Conservation (phyloP, 129 eudicot genomes). For the Logfia minima region DNA sequence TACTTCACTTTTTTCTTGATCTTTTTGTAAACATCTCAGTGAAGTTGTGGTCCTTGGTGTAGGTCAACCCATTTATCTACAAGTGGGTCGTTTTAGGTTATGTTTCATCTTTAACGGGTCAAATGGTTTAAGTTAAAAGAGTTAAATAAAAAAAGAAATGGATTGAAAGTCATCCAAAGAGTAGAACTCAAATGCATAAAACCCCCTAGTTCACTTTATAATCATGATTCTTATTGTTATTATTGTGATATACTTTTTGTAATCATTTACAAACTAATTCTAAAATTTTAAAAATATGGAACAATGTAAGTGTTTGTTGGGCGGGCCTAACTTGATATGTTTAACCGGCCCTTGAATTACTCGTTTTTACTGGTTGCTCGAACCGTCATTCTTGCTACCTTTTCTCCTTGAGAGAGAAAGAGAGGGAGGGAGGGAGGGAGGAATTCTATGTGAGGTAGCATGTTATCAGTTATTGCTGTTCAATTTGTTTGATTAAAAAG, state of each 20-base stretch:
- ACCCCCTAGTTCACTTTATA: not conserved
- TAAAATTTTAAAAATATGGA: not conserved
- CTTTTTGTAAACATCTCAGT: not conserved
- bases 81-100: not conserved
- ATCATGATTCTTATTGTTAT: not conserved
- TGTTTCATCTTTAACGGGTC: not conserved
- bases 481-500: conserved; percentile 16
- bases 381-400: not conserved
- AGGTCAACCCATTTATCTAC: not conserved
- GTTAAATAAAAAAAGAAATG: not conserved
- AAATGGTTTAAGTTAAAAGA: not conserved
- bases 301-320: not conserved
- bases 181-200: not conserved
- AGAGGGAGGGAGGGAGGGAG: not conserved
- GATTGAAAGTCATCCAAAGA: not conserved
- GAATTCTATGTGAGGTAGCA: not conserved
- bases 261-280: not conserved
- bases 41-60: not conserved
- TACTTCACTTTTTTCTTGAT: not conserved
- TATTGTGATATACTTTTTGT: not conserved
- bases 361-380: not conserved
- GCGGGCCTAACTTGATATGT: not conserved
- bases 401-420: not conserved
- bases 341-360: not conserved
- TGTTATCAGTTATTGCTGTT: conserved; percentile 9